Evolutionary conservation across 2,329 filamentous ascomycete genomes (phyloP), one percentile per base, ranked within the genome.

Genomic region (Rugonectria rugulosa): DNA sequence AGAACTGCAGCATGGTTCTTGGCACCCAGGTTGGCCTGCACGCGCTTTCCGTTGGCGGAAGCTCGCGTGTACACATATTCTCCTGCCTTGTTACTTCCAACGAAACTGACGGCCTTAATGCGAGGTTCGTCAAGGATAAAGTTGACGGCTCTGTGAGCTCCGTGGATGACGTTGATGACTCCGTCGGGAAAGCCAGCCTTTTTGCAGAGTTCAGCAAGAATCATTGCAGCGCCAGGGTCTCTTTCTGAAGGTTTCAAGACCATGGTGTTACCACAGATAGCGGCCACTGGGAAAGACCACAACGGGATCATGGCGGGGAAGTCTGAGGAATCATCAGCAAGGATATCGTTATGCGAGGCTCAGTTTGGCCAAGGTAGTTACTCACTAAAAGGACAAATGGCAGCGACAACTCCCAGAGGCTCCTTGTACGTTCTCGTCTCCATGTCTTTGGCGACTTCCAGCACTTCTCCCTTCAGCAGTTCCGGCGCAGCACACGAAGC

Each of bases 241-340:
- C 89, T 83, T 77, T 93, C 89, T 1, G 89, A 92, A 3, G 89
- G 89, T 81, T 93, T 93, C 65, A 93, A 79, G 60, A 93, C 82
- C 54, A 90, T 78, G 8, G 88, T 91, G 77, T 93, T 93, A 49
- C 89, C 89, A 12, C 88, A 90, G 19, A 91, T 83, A n/a, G 88
- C 88, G 37, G 89, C 89, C 64, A 92, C 88, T 14, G 89, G 89
- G 55, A 93, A 90, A 56, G 84, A 90, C 89, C 89, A 93, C 19
- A 92, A 80, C 2, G 89, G 89, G 71, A 93, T 92, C 89, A 93
- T 93, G 62, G 89, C 89, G 27, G 89, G 89, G 77, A 92, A 92
- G 78, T 92, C 86, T 89, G 57, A 15, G 15, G 14, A 1, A 2
- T 5, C 5, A 17, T 50, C 26, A 55, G 32, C 15, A 24, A 24